Evolutionary conservation across 2,329 filamentous ascomycete genomes (phyloP).

Genomic region (Samsoniella hepiali): DNA sequence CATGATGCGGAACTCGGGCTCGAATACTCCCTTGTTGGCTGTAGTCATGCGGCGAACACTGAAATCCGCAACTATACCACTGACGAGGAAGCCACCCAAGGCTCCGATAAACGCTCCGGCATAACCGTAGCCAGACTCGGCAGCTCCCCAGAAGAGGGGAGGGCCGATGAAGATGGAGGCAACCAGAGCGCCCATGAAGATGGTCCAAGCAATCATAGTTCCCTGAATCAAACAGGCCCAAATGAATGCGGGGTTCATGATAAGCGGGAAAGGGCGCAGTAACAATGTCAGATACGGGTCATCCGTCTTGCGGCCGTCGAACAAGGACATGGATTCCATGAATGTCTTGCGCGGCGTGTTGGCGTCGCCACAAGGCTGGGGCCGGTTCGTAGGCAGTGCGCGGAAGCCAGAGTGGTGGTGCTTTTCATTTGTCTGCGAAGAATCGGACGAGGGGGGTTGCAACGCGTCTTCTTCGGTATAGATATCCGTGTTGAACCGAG

Average conservation of each 20-base stretch:
- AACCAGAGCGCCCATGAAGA: conserved; percentile 82
- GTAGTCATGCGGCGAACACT: conserved; percentile 67
- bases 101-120: conserved; percentile 82
- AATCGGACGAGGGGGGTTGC: conserved; percentile 3
- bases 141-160: conserved; percentile 77
- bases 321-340: conserved; percentile 59
- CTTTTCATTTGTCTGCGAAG: conserved; percentile 16
- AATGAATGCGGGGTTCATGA: conserved; percentile 79
- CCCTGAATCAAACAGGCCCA: conserved; percentile 82
- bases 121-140: conserved; percentile 82
- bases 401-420: conserved; percentile 27
- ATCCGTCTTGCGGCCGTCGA: conserved; percentile 79
- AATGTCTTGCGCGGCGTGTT: conserved; percentile 55
- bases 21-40: conserved; percentile 76
- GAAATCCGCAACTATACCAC: conserved; percentile 71
- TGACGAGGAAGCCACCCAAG: conserved; percentile 70
- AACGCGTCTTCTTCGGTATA: conserved; percentile 34
- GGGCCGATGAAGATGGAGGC: conserved; percentile 79
- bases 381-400: conserved; percentile 30
- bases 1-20: conserved; percentile 85
- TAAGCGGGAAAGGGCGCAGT: conserved; percentile 75
- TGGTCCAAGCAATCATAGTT: conserved; percentile 90
- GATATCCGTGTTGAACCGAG: conserved; percentile 67
- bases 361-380: conserved; percentile 35
- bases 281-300: conserved; percentile 65